Base-by-base conservation (phyloP, 805 yeast species). In the Sungouiella blattae region DNA sequence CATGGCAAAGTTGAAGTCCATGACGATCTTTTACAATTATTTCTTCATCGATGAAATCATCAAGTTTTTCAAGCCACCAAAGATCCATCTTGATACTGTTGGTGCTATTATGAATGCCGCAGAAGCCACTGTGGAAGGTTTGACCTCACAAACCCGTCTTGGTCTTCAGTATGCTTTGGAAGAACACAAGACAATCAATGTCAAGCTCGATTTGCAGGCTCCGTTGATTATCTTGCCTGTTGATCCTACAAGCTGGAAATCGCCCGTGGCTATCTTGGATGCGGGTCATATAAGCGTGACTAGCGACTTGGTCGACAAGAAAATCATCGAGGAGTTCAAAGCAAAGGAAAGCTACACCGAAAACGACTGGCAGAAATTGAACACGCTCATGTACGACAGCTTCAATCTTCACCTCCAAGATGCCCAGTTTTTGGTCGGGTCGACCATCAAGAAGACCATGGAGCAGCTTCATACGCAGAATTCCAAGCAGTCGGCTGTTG, bases 81-180 rank as follows among this genome's bases (percentile, higher is more conserved):
- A 78, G 40, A 78, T 78, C 18, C 95, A 89, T 49, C 68, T 80
- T 37, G 95, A 89, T 51, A 88, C 97, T 0, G 78, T 93, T 15
- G 91, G 88, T 24, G 93, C 93, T 7, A 77, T 94, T 17, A 77
- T 93, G 77, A 82, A 78, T 57, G 98, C 96, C 1, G 98, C 99
- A 0, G 96, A 89, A 43, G 86, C 89, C 0, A 89, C 96, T 0
- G 83, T 93, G 39, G 96, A 88, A 52, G 97, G 94, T 2, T 68
- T 93, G 43, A 81, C 97, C 0, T 70, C 80, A 17, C 96, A 88
- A 55, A 93, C 98, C 0, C 70, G 96, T 50, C 73, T 93, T 43
- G 98, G 98, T 0, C 70, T 93, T 14, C 95, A 91, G 60, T 88
- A 93, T 46, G 93, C 96, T 0, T 70, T 94, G 47, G 95, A 88